Percentiles rank a stretch among this genome's conserved stretches.
Conservation (phyloP, 176 grass and related monocot species). For the barley (Hordeum vulgare) region DNA sequence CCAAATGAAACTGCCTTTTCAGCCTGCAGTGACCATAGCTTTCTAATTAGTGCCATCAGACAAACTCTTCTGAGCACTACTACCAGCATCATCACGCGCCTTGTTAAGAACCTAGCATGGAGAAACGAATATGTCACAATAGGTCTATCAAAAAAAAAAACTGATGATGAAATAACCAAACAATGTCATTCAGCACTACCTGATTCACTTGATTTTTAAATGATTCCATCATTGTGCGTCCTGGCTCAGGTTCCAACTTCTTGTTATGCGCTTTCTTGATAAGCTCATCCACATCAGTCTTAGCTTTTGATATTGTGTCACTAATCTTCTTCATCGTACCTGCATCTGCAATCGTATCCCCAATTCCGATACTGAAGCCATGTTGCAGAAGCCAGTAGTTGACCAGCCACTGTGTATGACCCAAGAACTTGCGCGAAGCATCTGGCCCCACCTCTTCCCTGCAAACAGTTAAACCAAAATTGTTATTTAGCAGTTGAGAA, state of each 20-base stretch:
- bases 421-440: too few relatives aligned
- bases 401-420: too few relatives aligned
- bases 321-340: slow-evolving; percentile 82
- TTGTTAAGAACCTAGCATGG: slow-evolving; percentile 57
- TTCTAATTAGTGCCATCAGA: too few relatives aligned
- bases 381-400: too few relatives aligned
- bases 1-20: too few relatives aligned
- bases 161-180: not conserved
- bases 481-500: slow-evolving; percentile 14
- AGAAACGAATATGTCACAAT: slow-evolving; percentile 5
- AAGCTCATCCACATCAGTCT: slow-evolving; percentile 80
- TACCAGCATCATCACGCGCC: too few relatives aligned
- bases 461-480: not conserved
- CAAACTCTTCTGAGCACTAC: too few relatives aligned
- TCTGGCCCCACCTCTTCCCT: too few relatives aligned
- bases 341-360: slow-evolving; percentile 41
- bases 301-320: slow-evolving; percentile 65
- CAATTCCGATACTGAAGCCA: too few relatives aligned
- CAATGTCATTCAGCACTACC: slow-evolving; percentile 31
- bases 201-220: slow-evolving; percentile 92
- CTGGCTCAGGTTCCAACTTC: slow-evolving; percentile 75
- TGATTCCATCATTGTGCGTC: too few relatives aligned
- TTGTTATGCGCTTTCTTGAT: slow-evolving; percentile 65
- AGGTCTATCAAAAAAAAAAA: not conserved
- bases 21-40: too few relatives aligned